Conservation (phyloP, 2,329 filamentous ascomycete genomes). For the Colletotrichum melonis region DNA sequence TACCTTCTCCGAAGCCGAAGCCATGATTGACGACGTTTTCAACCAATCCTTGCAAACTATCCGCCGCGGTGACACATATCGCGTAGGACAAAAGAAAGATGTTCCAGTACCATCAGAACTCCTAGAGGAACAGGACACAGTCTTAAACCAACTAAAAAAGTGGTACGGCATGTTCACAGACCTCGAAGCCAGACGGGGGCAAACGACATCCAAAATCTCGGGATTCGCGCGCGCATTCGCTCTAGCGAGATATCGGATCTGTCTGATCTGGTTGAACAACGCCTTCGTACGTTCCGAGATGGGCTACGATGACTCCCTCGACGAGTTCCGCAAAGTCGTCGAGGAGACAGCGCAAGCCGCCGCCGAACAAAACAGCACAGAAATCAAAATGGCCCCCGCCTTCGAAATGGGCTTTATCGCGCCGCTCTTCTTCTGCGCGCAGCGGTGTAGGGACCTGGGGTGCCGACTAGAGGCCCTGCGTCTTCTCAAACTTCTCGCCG, state of each 20-base stretch:
- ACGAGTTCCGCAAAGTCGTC: constrained; percentile 50
- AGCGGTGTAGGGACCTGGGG: constrained; percentile 41
- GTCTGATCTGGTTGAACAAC: constrained; percentile 3
- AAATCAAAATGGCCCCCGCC: not conserved
- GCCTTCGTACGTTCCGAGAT: constrained; percentile 40
- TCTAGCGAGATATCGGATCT: constrained; percentile 3
- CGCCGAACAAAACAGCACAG: not conserved
- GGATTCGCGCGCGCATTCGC: not conserved
- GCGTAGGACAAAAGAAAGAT: constrained; percentile 31
- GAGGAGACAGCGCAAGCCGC: constrained; percentile 39
- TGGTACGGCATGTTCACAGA: constrained; percentile 39
- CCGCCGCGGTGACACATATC: constrained; percentile 42
- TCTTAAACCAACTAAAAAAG: not conserved
- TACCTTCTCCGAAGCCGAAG: constrained; percentile 43
- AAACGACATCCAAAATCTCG: not conserved
- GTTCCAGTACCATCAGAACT: constrained; percentile 35
- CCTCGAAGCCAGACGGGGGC: not conserved
- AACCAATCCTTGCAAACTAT: constrained; percentile 44
- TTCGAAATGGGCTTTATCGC: constrained; percentile 25
- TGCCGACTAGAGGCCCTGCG: constrained; percentile 50
- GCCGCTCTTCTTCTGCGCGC: constrained; percentile 8
- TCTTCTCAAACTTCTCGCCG: constrained; percentile 36
- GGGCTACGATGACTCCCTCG: constrained; percentile 47
- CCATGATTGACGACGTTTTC: constrained; percentile 43
- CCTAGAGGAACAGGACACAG: not conserved